Base-by-base conservation (phyloP, 805 yeast species). In the Saturnispora hagleri region DNA sequence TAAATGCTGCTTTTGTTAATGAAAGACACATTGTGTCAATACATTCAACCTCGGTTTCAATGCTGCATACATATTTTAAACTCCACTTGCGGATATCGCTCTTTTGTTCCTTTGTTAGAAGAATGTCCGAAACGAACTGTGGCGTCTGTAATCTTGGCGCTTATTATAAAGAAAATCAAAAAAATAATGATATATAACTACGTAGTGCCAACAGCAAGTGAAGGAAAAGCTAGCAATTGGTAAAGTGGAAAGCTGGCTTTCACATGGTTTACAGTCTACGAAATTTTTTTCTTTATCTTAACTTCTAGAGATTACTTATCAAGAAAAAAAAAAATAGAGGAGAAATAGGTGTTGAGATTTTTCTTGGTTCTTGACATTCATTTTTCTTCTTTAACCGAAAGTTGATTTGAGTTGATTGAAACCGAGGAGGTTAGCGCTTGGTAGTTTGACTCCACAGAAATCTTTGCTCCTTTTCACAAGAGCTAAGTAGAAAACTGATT, bases 371-470 rank as follows among this genome's bases (percentile, higher is more conserved):
- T 71, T 74, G 41, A 66, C 64, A 1, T 58, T 52, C 45, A 73
- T 49, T 20, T 57, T 57, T 18, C 62, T 58, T 70, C 67, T 68
- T 8, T 68, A 66, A 43, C 54, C 55, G 34, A 13, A 10, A 31
- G 34, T 31, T 13, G 13, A 31, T 10, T 31, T 10, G n/a, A 31
- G 13, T 31, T 31, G n/a, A 13, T 10, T 13, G 12, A 31, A 9
- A 31, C 34, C 34, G 13, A 31, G n/a, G 34, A 10, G 15, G n/a
- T 13, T 10, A 13, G 34, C 34, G 15, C 34, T 10, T 31, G 5
- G 13, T 31, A 12, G 13, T 31, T 31, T 31, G 34, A 31, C 34
- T 31, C 13, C 34, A 31, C 34, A 9, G 34, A 13, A 31, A 31
- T 31, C 34, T 31, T 31, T 31, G 34, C 34, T 10, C 34, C 15